phyloP scores from a whole-genome alignment of 208 protist genomes.

The Crithidia thermophila region DNA sequence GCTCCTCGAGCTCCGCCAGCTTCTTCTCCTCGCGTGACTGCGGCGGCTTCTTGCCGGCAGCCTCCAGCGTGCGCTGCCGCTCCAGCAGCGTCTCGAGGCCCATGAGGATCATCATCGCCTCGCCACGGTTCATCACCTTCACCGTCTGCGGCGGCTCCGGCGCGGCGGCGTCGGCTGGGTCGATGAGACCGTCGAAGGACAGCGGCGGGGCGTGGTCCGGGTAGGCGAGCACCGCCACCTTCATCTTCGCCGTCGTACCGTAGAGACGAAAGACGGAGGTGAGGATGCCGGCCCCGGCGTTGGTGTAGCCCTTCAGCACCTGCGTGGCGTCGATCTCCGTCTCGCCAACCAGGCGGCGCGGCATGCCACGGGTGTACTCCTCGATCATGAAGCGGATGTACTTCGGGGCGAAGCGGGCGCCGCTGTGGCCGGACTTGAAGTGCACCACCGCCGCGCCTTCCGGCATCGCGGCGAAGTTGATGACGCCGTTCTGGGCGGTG shows the following conservation, averaged over 20 bases:
- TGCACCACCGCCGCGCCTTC: constrained; percentile 78
- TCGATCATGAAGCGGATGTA: constrained; percentile 84
- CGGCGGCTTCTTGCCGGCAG: constrained; percentile 17
- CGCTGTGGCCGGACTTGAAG: constrained; percentile 66
- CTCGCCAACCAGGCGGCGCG: constrained; percentile 71
- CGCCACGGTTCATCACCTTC: constrained; percentile 63
- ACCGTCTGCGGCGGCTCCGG: constrained; percentile 30
- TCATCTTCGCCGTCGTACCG: constrained; percentile 62
- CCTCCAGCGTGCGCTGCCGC: constrained; percentile 46
- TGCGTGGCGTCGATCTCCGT: constrained; percentile 72
- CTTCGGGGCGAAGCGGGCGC: constrained; percentile 69
- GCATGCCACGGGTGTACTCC: constrained; percentile 72
- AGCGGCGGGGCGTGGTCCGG: constrained; percentile 55
- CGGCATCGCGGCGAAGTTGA: constrained; percentile 85
- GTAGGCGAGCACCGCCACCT: constrained; percentile 75
- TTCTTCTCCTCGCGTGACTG: constrained; percentile 43
- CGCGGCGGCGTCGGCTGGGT: constrained; percentile 20
- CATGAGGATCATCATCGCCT: constrained; percentile 85
- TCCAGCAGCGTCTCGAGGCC: constrained; percentile 82
- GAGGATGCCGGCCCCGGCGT: constrained; percentile 37
- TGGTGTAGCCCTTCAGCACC: constrained; percentile 38
- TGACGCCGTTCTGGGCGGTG: constrained; percentile 52
- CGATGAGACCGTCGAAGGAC: constrained; percentile 65
- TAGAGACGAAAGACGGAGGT: constrained; percentile 64
- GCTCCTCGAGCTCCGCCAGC: constrained; percentile 68